Evolutionary conservation across 2,329 filamentous ascomycete genomes (phyloP).

Genomic region (Paecilomyces sp.): DNA sequence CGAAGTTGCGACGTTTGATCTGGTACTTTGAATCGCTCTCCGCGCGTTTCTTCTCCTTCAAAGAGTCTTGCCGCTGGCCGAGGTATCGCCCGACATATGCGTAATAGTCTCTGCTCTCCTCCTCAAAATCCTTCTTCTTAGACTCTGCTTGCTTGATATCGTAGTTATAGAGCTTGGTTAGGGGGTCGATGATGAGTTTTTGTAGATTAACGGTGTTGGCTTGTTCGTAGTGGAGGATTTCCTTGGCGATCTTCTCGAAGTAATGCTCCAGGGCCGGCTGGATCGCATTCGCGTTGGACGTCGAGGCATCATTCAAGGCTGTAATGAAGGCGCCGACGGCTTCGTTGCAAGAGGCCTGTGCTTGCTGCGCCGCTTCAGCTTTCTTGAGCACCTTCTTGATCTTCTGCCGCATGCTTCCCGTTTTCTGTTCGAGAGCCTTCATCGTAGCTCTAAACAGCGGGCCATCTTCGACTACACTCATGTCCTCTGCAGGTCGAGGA

Average conservation of each 20-base stretch:
- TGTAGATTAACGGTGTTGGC: constrained; percentile 79
- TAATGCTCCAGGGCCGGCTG: constrained; percentile 96
- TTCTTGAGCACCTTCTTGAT: constrained; percentile 96
- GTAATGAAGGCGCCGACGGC: constrained; percentile 77
- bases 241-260: constrained; percentile 90
- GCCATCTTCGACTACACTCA: constrained; percentile 79
- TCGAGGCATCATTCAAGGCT: constrained; percentile 76
- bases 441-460: constrained; percentile 94
- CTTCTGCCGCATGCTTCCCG: constrained; percentile 81
- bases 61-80: constrained; percentile 89
- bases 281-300: constrained; percentile 92
- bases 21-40: constrained; percentile 97
- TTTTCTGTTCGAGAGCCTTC: constrained; percentile 94
- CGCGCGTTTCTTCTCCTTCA: constrained; percentile 93
- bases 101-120: constrained; percentile 98
- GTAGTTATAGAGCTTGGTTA: constrained; percentile 82
- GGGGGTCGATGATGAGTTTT: constrained; percentile 88
- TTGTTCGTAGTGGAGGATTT: constrained; percentile 81
- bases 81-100: constrained; percentile 90
- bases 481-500: constrained; percentile 77
- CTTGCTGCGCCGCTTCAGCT: constrained; percentile 78
- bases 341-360: constrained; percentile 79
- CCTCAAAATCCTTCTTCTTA: constrained; percentile 96
- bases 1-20: constrained; percentile 85
- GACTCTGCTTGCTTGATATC: constrained; percentile 97